Conservation (phyloP, 2,329 filamentous ascomycete species). For the Delphinella strobiligena region DNA sequence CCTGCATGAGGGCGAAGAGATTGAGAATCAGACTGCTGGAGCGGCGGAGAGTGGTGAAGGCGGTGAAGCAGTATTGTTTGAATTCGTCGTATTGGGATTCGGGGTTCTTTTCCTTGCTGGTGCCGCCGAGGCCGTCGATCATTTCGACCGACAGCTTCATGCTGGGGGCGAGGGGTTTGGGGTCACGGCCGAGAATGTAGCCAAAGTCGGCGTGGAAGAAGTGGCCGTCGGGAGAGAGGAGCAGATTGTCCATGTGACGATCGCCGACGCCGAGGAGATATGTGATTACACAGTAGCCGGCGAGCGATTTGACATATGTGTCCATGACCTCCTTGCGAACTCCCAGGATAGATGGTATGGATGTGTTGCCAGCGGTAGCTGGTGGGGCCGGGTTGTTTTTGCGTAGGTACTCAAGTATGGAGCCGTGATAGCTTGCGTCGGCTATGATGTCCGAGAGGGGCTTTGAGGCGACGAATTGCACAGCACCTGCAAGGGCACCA, state of each 20-base stretch:
- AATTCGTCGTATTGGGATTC: slow-evolving; percentile 65
- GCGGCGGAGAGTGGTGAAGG: slow-evolving; percentile 83
- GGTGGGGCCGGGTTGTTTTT: slow-evolving; percentile 79
- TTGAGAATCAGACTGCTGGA: slow-evolving; percentile 86
- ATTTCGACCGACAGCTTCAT: slow-evolving; percentile 98
- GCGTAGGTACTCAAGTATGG: slow-evolving; percentile 68
- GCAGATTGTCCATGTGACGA: slow-evolving; percentile 86
- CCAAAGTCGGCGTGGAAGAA: slow-evolving; percentile 99
- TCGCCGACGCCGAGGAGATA: slow-evolving; percentile 95
- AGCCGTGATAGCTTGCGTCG: slow-evolving; percentile 63
- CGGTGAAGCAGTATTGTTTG: slow-evolving; percentile 91
- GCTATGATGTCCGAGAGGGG: slow-evolving; percentile 66
- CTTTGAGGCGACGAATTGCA: slow-evolving; percentile 76
- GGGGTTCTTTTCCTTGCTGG: slow-evolving; percentile 8
- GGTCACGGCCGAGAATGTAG: slow-evolving; percentile 92
- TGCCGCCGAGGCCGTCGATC: slow-evolving; percentile 96
- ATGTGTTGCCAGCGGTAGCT: slow-evolving; percentile 65
- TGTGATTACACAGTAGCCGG: slow-evolving; percentile 96
- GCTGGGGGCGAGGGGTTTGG: slow-evolving; percentile 90
- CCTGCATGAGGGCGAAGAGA: slow-evolving; percentile 90
- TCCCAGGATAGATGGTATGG: slow-evolving; percentile 57
- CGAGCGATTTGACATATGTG: slow-evolving; percentile 89
- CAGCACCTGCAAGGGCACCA: slow-evolving; percentile 74
- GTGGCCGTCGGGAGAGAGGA: slow-evolving; percentile 77
- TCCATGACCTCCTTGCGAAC: slow-evolving; percentile 89